A percentile compares a stretch with the other conserved stretches of the same genome.
Conservation (phyloP, 2,329 filamentous ascomycete species). For the Colletotrichum plurivorum region DNA sequence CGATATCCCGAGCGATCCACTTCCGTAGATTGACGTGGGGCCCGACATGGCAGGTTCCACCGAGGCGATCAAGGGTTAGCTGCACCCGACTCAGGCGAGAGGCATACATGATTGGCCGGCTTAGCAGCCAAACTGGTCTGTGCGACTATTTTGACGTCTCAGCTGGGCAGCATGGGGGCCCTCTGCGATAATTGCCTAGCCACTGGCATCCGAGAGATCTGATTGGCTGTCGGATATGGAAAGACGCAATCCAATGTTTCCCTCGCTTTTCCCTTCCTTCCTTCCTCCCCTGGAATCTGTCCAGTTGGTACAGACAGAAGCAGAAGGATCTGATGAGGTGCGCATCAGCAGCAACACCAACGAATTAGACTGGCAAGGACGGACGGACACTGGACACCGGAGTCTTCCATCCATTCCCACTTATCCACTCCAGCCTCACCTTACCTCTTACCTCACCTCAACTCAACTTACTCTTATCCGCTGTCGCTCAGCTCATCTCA, state of each 20-base stretch:
- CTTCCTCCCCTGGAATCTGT: constrained; percentile 19
- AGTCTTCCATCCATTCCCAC: constrained; percentile 7
- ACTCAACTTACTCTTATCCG: neutral
- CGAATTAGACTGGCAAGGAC: constrained; percentile 23
- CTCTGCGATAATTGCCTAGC: constrained; percentile 32
- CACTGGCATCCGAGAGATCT: constrained; percentile 13
- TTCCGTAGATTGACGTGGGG: no score
- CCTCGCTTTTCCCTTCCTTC: constrained; percentile 24
- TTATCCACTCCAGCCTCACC: constrained; percentile 9
- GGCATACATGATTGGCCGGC: constrained; percentile 23
- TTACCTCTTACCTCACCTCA: constrained; percentile 13
- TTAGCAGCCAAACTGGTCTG: constrained; percentile 23
- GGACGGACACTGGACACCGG: constrained; percentile 14
- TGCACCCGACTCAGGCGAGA: neutral
- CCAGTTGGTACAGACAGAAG: neutral
- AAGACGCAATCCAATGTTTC: constrained; percentile 38
- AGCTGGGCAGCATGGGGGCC: constrained; percentile 18
- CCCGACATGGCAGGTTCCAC: neutral
- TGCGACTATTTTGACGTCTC: constrained; percentile 40
- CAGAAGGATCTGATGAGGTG: constrained; percentile 1
- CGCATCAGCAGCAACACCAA: neutral
- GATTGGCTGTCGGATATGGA: constrained; percentile 10
- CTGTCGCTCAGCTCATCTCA: no score
- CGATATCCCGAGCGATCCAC: neutral
- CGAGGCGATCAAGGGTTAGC: constrained; percentile 5